phyloP scores from a whole-genome alignment of 108 stramenopile genomes.

The Skeletonema menzelii region DNA sequence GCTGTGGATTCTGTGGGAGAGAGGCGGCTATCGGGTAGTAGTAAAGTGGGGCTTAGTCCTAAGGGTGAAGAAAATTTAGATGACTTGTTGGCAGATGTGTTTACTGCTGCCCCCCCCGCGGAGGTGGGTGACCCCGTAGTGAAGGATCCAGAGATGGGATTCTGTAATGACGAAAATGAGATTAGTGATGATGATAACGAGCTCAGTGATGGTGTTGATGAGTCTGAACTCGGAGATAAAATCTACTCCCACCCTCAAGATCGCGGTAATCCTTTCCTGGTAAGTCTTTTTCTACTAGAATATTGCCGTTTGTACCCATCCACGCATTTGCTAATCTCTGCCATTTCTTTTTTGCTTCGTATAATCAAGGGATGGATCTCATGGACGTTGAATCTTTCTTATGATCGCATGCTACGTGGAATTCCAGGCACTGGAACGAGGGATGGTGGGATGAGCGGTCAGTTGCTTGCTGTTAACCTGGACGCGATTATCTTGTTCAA shows the following conservation, averaged over 20 bases:
- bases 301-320: too few relatives aligned
- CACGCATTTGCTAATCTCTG: background rate
- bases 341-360: background rate
- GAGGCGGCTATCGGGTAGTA: background rate
- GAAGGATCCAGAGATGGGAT: background rate
- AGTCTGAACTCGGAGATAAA: constrained; percentile 2
- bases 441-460: constrained; percentile 61
- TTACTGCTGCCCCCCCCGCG: background rate
- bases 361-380: constrained; percentile 61
- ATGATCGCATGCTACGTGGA: constrained; percentile 70
- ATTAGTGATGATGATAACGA: background rate
- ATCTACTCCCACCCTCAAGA: constrained; percentile 48
- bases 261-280: constrained; percentile 62
- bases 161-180: background rate
- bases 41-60: background rate
- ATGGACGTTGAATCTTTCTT: constrained; percentile 61
- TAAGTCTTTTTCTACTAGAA: background rate
- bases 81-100: background rate
- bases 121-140: background rate
- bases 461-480: constrained; percentile 73
- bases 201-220: constrained; percentile 2
- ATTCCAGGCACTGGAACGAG: constrained; percentile 86
- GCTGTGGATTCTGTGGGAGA: background rate
- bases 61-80: background rate
- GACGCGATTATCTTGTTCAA: constrained; percentile 82